These are phyloP conservation scores for Aspergillus eucalypticola DNA, from an alignment of 2,329 filamentous ascomycete species.

Conservation along the genomic window DNA sequence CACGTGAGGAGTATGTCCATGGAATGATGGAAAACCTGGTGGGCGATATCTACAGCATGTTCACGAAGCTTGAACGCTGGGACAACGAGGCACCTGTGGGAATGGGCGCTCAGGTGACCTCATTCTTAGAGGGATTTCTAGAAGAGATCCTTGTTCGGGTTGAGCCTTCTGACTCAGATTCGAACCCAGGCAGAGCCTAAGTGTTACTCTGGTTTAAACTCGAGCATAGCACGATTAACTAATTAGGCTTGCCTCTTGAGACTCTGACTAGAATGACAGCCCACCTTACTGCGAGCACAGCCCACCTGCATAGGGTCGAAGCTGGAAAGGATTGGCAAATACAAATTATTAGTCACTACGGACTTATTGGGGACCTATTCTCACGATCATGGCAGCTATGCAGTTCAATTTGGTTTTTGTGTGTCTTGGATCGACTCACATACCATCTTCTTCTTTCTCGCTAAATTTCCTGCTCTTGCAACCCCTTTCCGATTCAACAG, in stretches of 20 bases:
- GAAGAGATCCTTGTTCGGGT: constrained; percentile 93
- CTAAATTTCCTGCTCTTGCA: background rate
- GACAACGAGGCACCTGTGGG: constrained; percentile 85
- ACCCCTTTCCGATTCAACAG: background rate
- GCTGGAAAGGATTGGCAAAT: background rate
- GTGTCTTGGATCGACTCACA: background rate
- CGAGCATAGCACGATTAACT: background rate
- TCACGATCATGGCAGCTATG: background rate
- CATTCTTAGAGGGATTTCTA: constrained; percentile 85
- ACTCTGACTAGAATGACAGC: background rate
- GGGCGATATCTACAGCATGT: constrained; percentile 77
- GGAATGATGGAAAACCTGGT: constrained; percentile 80
- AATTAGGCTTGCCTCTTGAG: background rate
- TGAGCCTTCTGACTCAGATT: constrained; percentile 63
- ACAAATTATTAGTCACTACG: background rate
- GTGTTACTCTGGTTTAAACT: background rate
- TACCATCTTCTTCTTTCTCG: background rate
- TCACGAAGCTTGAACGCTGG: constrained; percentile 85
- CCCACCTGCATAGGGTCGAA: background rate
- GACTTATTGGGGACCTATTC: background rate
- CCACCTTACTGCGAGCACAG: background rate
- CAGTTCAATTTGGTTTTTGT: background rate
- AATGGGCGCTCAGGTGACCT: constrained; percentile 87
- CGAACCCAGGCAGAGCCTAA: background rate
- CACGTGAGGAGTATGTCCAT: constrained; percentile 73